Percentiles rank a stretch among this genome's conserved stretches.
phyloP scores from a whole-genome alignment of 1,284 basidiomycete species.

The Naganishia sp. region DNA sequence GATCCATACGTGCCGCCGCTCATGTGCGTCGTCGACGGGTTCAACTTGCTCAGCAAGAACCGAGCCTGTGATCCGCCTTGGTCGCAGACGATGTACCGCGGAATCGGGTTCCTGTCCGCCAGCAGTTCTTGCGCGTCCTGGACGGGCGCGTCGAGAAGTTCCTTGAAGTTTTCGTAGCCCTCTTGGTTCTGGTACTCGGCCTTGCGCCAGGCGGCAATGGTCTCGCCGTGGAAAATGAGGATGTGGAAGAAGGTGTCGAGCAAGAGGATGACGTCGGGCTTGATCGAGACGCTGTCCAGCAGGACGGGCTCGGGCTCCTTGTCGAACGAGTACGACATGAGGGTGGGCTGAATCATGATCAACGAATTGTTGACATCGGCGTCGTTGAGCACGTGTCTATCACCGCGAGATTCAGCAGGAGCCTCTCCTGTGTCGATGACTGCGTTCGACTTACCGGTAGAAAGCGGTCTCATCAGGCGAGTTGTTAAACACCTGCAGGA shows the following conservation, averaged over 20 bases:
- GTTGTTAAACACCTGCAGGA: slow-evolving; percentile 99
- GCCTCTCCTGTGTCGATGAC: neutral
- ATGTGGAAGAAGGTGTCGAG: slow-evolving; percentile 99
- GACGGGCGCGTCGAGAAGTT: slow-evolving; percentile 81
- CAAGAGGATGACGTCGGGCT: slow-evolving; percentile 93
- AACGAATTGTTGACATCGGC: slow-evolving; percentile 99
- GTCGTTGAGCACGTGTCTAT: slow-evolving; percentile 89
- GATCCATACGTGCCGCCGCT: slow-evolving; percentile 67
- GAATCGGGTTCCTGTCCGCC: slow-evolving; percentile 92
- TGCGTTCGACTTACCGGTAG: slow-evolving; percentile 66
- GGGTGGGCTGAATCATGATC: slow-evolving; percentile 99
- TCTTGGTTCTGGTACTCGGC: slow-evolving; percentile 99
- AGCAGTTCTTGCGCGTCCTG: slow-evolving; percentile 80
- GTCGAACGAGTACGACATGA: slow-evolving; percentile 98
- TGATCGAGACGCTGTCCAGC: slow-evolving; percentile 96
- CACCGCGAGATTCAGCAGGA: slow-evolving; percentile 18
- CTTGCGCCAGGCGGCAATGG: slow-evolving; percentile 96
- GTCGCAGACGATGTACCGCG: slow-evolving; percentile 96
- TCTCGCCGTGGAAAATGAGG: slow-evolving; percentile 98
- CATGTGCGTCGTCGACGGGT: slow-evolving; percentile 98
- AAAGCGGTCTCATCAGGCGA: slow-evolving; percentile 99
- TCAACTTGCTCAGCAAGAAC: slow-evolving; percentile 93
- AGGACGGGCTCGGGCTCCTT: slow-evolving; percentile 85
- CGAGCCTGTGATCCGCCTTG: slow-evolving; percentile 96
- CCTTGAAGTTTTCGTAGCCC: slow-evolving; percentile 97